Conservation (phyloP, 768 basidiomycete genomes). For the Collybiopsis confluens region DNA sequence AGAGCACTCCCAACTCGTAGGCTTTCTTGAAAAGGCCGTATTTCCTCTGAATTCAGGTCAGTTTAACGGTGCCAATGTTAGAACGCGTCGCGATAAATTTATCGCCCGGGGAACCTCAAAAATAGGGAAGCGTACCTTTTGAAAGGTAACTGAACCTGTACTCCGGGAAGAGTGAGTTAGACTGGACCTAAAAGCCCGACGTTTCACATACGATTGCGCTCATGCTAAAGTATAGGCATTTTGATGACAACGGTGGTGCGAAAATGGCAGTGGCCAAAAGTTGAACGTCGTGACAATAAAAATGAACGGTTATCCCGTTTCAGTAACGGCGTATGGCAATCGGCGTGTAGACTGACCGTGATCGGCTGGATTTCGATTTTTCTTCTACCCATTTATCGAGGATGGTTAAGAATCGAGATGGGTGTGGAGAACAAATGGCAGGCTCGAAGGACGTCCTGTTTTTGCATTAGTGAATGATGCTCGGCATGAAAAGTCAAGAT, state of each 20-base stretch:
- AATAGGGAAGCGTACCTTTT: slow-evolving; percentile 74
- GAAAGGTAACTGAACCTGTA: slow-evolving; percentile 68
- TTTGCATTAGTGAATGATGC: slow-evolving; percentile 9
- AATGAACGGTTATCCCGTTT: slow-evolving; percentile 1
- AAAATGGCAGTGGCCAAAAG: slow-evolving; percentile 24
- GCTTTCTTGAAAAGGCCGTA: slow-evolving; percentile 91
- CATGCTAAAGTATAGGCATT: slow-evolving; percentile 64
- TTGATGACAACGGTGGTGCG: slow-evolving; percentile 26
- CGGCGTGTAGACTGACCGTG: slow-evolving; percentile 46
- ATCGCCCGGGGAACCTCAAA: slow-evolving; percentile 48
- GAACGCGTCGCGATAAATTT: slow-evolving; percentile 25
- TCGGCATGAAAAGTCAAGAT: slow-evolving; percentile 7
- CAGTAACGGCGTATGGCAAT: slow-evolving; percentile 12
- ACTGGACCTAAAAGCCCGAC: background rate
- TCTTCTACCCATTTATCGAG: slow-evolving; percentile 58
- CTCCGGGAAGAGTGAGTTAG: background rate
- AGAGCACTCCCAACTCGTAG: slow-evolving; percentile 86
- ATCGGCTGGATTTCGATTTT: slow-evolving; percentile 84
- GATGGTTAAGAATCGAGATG: background rate
- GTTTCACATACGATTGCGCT: slow-evolving; percentile 82
- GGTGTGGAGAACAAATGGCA: slow-evolving; percentile 4
- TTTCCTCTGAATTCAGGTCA: slow-evolving; percentile 56
- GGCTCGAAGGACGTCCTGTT: slow-evolving; percentile 2
- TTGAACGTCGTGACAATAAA: slow-evolving; percentile 11
- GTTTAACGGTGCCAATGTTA: slow-evolving; percentile 11